phyloP scores from a whole-genome alignment of 2,329 filamentous ascomycete genomes.

The Uncinocarpus reesii region DNA sequence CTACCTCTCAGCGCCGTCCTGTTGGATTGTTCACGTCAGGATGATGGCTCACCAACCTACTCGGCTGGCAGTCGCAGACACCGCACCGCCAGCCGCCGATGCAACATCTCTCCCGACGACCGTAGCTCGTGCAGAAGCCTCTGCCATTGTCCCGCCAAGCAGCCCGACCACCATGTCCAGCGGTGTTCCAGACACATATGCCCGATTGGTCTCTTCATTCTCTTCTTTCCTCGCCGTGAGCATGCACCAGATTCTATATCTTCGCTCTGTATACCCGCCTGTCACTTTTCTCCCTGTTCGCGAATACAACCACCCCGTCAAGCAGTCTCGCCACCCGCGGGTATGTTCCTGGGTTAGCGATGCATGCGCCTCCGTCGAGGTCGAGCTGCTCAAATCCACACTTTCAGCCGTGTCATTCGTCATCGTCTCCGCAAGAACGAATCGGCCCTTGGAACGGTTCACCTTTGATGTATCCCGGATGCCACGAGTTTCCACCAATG shows the following conservation, averaged over 20 bases:
- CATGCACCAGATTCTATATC: slow-evolving; percentile 76
- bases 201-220: slow-evolving; percentile 58
- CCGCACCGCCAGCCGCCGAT: slow-evolving; percentile 1
- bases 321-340: slow-evolving; percentile 74
- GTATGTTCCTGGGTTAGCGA: slow-evolving; percentile 80
- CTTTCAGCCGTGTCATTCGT: slow-evolving; percentile 49
- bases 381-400: slow-evolving; percentile 55
- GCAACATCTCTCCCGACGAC: slow-evolving; percentile 8
- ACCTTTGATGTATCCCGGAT: slow-evolving; percentile 51
- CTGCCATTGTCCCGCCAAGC: slow-evolving; percentile 20
- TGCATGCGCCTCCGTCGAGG: slow-evolving; percentile 60
- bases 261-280: slow-evolving; percentile 67
- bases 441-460: slow-evolving; percentile 48
- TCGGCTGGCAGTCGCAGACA: neutral
- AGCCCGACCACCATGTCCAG: slow-evolving; percentile 21
- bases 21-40: neutral
- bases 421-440: slow-evolving; percentile 43
- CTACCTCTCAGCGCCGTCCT: neutral
- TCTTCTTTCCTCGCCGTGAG: slow-evolving; percentile 70
- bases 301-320: slow-evolving; percentile 74
- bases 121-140: slow-evolving; percentile 24
- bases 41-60: slow-evolving; percentile 1
- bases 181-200: slow-evolving; percentile 41
- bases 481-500: slow-evolving; percentile 39
- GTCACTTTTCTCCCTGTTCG: slow-evolving; percentile 67